Evolutionary conservation across 306 rosid species (phyloP).

Genomic region (Prunus fruticosa): DNA sequence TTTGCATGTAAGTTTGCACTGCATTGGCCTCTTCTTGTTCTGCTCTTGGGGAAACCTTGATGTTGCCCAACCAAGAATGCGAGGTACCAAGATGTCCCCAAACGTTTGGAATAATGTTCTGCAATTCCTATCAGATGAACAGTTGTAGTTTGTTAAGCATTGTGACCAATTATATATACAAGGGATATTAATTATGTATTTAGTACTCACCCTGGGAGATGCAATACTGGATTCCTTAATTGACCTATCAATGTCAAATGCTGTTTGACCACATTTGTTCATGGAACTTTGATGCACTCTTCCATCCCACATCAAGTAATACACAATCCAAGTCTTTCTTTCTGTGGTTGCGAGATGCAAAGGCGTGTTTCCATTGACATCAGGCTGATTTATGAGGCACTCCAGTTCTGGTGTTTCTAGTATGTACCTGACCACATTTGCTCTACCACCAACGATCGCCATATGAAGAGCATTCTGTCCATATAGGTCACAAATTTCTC

Average conservation of each 20-base stretch:
- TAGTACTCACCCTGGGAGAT: neutral
- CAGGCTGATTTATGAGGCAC: neutral
- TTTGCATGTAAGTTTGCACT: neutral
- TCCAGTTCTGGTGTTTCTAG: neutral
- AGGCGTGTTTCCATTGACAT: conserved; percentile 2
- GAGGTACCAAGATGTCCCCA: neutral
- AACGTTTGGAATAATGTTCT: neutral
- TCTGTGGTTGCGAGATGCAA: neutral
- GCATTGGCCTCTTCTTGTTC: neutral
- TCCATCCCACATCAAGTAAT: neutral
- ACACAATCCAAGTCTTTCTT: neutral
- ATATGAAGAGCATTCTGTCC: neutral
- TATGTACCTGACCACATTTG: neutral
- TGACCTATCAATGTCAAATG: neutral
- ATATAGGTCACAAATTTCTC: neutral
- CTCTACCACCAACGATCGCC: neutral
- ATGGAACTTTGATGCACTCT: neutral
- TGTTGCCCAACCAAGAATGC: neutral
- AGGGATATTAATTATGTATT: neutral
- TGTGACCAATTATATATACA: neutral
- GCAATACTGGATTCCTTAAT: neutral
- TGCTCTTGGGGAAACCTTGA: neutral
- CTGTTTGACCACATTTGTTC: neutral
- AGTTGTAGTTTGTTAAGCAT: neutral
- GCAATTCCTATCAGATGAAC: neutral